These are phyloP conservation scores for Xerocomus amazonicus DNA, from an alignment of 1,284 basidiomycete genomes.

Conservation along the genomic window DNA sequence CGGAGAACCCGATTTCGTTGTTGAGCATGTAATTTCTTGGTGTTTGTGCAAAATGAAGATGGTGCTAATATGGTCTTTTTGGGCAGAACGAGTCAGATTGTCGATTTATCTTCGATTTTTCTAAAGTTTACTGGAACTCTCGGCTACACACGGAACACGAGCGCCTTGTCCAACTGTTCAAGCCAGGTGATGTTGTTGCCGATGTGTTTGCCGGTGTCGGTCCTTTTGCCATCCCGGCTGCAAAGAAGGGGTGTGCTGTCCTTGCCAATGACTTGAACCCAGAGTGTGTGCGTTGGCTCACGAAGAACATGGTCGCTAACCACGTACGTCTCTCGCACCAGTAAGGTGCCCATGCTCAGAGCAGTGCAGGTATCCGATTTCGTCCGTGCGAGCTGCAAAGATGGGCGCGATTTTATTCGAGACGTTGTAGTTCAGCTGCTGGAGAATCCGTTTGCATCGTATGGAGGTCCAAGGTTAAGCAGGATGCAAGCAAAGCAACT, in stretches of 20 bases:
- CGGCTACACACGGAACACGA: constrained; percentile 90
- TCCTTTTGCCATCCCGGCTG: constrained; percentile 93
- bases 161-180: constrained; percentile 71
- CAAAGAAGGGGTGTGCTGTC: constrained; percentile 84
- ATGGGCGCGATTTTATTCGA: constrained; percentile 84
- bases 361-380: constrained; percentile 58
- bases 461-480: constrained; percentile 48
- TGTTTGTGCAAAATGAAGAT: not conserved
- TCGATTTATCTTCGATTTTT: constrained; percentile 91
- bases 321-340: constrained; percentile 45
- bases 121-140: constrained; percentile 97
- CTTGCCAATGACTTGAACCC: constrained; percentile 96
- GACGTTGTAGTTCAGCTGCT: constrained; percentile 51
- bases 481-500: constrained; percentile 39
- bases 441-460: constrained; percentile 61
- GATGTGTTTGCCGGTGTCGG: constrained; percentile 99
- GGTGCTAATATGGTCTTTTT: constrained; percentile 5
- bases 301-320: constrained; percentile 73
- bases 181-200: constrained; percentile 72
- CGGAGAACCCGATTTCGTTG: constrained; percentile 81
- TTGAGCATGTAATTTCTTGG: constrained; percentile 67
- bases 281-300: constrained; percentile 74
- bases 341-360: constrained; percentile 8
- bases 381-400: constrained; percentile 71
- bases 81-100: constrained; percentile 79